Conservation (phyloP, 495 filamentous ascomycete species). For the Aspergillus haitiensis region DNA sequence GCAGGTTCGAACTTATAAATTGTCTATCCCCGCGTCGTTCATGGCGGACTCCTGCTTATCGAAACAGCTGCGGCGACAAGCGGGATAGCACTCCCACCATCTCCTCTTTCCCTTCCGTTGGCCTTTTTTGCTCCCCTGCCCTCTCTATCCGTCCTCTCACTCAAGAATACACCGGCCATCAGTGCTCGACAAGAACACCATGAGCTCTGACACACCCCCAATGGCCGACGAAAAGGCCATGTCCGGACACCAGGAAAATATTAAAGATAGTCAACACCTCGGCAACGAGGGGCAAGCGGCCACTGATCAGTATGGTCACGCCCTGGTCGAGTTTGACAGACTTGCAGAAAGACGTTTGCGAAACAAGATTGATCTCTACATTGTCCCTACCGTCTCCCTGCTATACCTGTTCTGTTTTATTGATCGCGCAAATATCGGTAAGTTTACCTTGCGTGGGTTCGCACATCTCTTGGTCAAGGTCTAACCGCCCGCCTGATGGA, state of each 20-base stretch:
- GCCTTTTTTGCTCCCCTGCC: not conserved
- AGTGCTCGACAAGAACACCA: conserved; percentile 3
- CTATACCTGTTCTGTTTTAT: conserved; percentile 57
- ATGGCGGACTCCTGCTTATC: not conserved
- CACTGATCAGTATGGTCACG: conserved; percentile 60
- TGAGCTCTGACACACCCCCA: conserved; percentile 8
- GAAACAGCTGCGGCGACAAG: not conserved
- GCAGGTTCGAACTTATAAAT: not conserved
- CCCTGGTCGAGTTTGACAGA: conserved; percentile 59
- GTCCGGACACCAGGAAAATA: conserved; percentile 14
- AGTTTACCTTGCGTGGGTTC: conserved; percentile 2
- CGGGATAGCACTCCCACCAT: not conserved
- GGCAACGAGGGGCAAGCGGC: conserved; percentile 60
- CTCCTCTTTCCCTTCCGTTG: not conserved
- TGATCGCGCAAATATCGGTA: conserved; percentile 63
- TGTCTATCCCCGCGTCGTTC: not conserved
- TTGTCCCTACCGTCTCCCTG: conserved; percentile 49
- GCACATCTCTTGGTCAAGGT: too few species aligned
- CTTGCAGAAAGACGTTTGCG: conserved; percentile 55
- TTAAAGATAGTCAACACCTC: conserved; percentile 7
- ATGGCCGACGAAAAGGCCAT: conserved; percentile 29
- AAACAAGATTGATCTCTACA: conserved; percentile 48
- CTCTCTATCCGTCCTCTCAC: not conserved
- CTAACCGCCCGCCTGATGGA: conserved; percentile 28
- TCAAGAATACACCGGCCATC: not conserved